Base-by-base conservation (phyloP, 805 yeast genomes). In the Saturnispora zaruensis region DNA sequence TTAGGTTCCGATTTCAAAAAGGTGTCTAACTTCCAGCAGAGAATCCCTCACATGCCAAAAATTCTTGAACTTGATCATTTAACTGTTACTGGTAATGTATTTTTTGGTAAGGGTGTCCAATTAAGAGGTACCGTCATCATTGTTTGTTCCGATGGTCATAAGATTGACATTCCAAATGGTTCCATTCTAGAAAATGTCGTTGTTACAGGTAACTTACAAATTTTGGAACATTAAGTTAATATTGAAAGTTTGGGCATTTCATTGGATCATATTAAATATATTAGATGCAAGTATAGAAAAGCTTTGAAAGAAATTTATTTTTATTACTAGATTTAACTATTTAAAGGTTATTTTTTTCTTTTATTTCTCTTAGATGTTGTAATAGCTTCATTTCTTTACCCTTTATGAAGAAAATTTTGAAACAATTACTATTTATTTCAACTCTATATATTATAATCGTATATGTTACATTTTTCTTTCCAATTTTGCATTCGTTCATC, bases 81-180 rank as follows among this genome's bases (percentile, higher is more conserved):
- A 62, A 93, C 98, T 46, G 90, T 93, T 57, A 93, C 98, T 49
- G 99, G 99, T 70, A 91, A 93, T 65, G 99, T 93, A 42, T 79
- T 71, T 61, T 76, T 93, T 58, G 99, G 99, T 64, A 86, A 85
- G 67, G 81, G 80, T 61, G 95, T 93, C 56, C 83, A 87, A 46
- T 79, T 93, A 65, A 93, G 87, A 76, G 99, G 99, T 57, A 93
- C 98, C 9, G 99, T 93, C 54, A 93, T 93, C 64, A 87, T 93
- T 59, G 98, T 93, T 48, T 91, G 97, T 70, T 89, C 90, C 52
- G 98, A 93, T 64, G 97, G 97, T 54, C 93, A 89, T 66, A 87
- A 81, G 73, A 93, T 93, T 62, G 97, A 93, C 66, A 88, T 93
- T 75, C 99, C 99, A 60, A 90, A 93, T 64, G 99, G 99, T 38